Base-by-base conservation (phyloP, 108 stramenopile species). In the Pseudonitzschia delicatissima region DNA sequence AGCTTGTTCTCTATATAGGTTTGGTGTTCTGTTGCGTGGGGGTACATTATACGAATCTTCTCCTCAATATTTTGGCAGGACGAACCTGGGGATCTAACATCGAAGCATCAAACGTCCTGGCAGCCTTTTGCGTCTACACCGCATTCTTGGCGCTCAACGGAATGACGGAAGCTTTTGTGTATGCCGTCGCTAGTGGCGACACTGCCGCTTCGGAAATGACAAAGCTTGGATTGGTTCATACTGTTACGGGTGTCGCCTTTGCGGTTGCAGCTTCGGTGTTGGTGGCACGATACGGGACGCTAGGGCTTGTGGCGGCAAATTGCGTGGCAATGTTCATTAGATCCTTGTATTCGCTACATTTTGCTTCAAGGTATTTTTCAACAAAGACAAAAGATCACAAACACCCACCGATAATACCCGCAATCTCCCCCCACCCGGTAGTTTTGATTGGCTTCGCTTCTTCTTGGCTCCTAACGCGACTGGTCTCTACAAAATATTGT, bases 141-240 rank as follows among this genome's bases (percentile, higher is more conserved):
- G 83, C 90, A 26, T 90, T 94, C 55, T 50, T 97, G 57, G 92
- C 92, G 6, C 79, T 90, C 45, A 97, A 97, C 69, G 97, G 97
- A 8, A 95, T 83, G 77, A 92, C 94, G 28, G 97, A 97, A 84
- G 96, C 96, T 0, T 97, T 96, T 79, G 92, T 95, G 6, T 94
- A 92, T 64, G 94, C 82, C 0, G 86, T 85, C 7, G 84, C 83
- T 42, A 37, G 60, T 27, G 39, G 39, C 5, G 32, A 40, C 18
- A 40, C 67, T 31, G 72, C 80, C 39, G 82, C 82, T 15, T 65
- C 36, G 39, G 87, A 91, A 63, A 71, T 94, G 26, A 82, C 79
- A 17, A 68, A 53, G 50, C 64, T 93, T 45, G 81, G 90, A 21
- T 45, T 87, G 13, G 78, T 66, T 0, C 93, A 91, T 71, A 80